A percentile compares a stretch with the other conserved stretches of the same genome.
Evolutionary conservation across 306 rosid species (phyloP).

Genomic region (Crotalaria pallida): DNA sequence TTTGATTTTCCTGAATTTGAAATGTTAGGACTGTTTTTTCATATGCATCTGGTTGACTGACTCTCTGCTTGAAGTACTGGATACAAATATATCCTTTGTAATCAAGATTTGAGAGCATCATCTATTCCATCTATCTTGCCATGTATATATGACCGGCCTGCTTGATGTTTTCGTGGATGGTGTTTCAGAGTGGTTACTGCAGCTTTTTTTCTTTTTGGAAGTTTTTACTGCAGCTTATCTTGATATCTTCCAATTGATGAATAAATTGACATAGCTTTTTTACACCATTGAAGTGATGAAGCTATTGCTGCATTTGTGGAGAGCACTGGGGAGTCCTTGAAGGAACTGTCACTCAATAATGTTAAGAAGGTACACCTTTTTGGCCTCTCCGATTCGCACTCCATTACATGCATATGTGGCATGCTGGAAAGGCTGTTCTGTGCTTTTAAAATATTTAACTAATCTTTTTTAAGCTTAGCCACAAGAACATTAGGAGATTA

Average conservation of each 20-base stretch:
- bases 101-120: neutral
- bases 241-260: neutral
- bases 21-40: neutral
- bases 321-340: conserved; percentile 50
- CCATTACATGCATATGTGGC: neutral
- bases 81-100: neutral
- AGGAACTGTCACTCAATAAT: conserved; percentile 70
- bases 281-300: conserved; percentile 63
- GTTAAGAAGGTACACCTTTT: conserved; percentile 50
- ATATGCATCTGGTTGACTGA: neutral
- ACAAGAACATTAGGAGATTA: neutral
- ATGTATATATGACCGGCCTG: neutral
- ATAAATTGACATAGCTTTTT: conserved; percentile 4
- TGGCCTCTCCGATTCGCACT: neutral
- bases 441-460: neutral
- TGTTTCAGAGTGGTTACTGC: neutral
- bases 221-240: neutral
- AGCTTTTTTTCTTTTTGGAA: neutral
- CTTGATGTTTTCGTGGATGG: neutral
- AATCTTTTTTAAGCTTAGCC: neutral
- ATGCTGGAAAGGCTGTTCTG: conserved; percentile 8
- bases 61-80: conserved; percentile 3
- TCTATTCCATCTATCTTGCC: neutral
- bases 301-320: conserved; percentile 83
- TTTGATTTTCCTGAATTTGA: neutral